Evolutionary conservation across 1,139 yeast genomes (phyloP).

Genomic region (Geotrichum restrictum): DNA sequence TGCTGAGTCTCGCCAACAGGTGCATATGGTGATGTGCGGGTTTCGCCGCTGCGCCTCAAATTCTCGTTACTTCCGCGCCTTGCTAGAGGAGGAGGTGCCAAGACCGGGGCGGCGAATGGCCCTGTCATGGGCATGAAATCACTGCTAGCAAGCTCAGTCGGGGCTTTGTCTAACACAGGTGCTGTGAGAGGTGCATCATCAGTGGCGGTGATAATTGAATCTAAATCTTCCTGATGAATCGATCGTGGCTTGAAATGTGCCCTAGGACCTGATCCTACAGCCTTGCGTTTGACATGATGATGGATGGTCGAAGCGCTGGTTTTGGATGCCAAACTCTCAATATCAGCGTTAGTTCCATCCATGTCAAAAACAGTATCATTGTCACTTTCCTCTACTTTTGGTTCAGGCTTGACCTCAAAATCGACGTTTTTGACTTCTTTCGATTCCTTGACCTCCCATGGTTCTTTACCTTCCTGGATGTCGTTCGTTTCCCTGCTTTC

Average conservation of each 20-base stretch:
- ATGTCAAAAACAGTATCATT: constrained; percentile 8
- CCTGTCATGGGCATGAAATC: neutral
- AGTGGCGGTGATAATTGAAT: neutral
- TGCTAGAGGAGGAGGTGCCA: constrained; percentile 13
- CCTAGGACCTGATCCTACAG: constrained; percentile 14
- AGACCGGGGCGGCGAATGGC: constrained; percentile 1
- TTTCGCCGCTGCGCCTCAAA: neutral
- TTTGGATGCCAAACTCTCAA: neutral
- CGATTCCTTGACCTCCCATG: no score
- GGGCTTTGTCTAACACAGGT: constrained; percentile 11
- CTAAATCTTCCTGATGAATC: neutral
- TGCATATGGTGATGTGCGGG: neutral
- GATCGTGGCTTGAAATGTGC: neutral
- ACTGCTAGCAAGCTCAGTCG: constrained; percentile 5
- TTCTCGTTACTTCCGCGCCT: constrained; percentile 8
- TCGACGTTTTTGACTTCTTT: neutral
- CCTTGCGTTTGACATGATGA: constrained; percentile 13
- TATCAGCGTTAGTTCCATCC: neutral
- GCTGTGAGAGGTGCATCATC: neutral
- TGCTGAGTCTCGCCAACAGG: neutral
- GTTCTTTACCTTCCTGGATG: neutral
- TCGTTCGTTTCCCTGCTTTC: neutral
- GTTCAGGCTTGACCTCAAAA: neutral
- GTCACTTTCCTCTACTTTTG: neutral
- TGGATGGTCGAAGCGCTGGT: neutral